phyloP scores from a whole-genome alignment of 768 basidiomycete species.

The Macrolepiota albuminosa region DNA sequence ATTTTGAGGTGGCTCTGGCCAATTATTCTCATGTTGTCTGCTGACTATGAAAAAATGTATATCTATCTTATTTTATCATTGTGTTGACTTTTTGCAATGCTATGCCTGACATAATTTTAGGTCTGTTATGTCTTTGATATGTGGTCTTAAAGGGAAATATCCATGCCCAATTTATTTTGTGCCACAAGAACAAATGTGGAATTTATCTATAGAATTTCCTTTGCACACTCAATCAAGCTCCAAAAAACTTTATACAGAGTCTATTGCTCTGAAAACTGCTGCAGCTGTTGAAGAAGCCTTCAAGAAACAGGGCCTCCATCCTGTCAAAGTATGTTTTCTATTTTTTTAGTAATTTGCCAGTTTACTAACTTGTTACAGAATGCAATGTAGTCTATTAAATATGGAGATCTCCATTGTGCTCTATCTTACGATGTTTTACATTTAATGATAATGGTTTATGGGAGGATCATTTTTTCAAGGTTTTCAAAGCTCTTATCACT shows the following conservation, averaged over 20 bases:
- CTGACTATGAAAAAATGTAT: too few species aligned
- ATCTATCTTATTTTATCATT: too few species aligned
- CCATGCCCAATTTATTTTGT: background rate
- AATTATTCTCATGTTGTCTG: too few species aligned
- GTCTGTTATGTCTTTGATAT: slow-evolving; percentile 2
- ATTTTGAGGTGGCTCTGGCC: too few species aligned
- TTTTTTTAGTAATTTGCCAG: background rate
- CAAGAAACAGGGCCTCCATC: background rate
- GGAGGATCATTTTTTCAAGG: too few species aligned
- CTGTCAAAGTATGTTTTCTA: background rate
- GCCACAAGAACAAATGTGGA: background rate
- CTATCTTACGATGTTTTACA: too few species aligned
- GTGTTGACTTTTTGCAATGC: too few species aligned
- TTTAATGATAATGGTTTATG: too few species aligned
- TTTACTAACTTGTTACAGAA: background rate
- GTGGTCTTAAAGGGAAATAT: background rate
- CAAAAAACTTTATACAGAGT: background rate
- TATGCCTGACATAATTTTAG: too few species aligned
- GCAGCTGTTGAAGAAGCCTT: background rate
- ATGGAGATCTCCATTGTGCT: too few species aligned
- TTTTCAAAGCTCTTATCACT: too few species aligned
- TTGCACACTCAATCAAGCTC: background rate
- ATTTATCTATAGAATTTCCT: background rate
- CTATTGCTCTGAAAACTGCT: background rate
- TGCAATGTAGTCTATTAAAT: background rate